Evolutionary conservation across 2,329 filamentous ascomycete genomes (phyloP), one percentile per base, ranked within the genome.

Genomic region (Penicillium sp.): DNA sequence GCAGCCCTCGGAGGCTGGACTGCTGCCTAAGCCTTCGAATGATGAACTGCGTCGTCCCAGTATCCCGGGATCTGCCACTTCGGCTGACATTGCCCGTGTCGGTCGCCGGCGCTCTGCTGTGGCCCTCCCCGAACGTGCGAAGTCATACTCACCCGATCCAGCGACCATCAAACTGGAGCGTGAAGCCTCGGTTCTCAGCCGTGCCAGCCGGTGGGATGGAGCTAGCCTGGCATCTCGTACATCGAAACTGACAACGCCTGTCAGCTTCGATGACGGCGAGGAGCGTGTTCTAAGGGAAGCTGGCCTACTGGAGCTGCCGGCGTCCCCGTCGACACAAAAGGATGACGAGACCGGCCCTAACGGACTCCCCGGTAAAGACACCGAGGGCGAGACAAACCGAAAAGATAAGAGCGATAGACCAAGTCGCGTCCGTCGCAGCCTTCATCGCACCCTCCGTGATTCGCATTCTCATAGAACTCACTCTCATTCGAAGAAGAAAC

Each of bases 371-470:
- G 76, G 42, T 75, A 11, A 67, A 70, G 3, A 76, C 78, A 24
- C 58, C 73, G 63, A 68, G 69, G 57, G 66, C 77, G 63, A 78
- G 62, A 37, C 69, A 60, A 52, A 71, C 59, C 55, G 42, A 31
- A 20, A 34, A 13, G 53, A 56, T 9, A 50, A 78, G 68, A 79
- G 82, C 32, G 82, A 80, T 50, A 74, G 79, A 43, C 85, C 88
- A 42, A 81, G 80, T 61, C 86, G 81, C 55, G 91, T 92, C 49
- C 87, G 93, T 24, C 87, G 92, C 59, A 96, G 92, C 71, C 78
- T 97, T 14, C 93, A 97, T 66, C 89, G 92, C 55, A 96, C 92
- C 13, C 82, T 97, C 56, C 85, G 94, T 61, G 93, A 97, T 66
- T 83, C 88, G 14, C 76, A 89, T 79, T 66, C 88, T 31, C 63